Base-by-base conservation (phyloP, 2,329 filamentous ascomycete genomes). In the Lasiodiplodia sp. region DNA sequence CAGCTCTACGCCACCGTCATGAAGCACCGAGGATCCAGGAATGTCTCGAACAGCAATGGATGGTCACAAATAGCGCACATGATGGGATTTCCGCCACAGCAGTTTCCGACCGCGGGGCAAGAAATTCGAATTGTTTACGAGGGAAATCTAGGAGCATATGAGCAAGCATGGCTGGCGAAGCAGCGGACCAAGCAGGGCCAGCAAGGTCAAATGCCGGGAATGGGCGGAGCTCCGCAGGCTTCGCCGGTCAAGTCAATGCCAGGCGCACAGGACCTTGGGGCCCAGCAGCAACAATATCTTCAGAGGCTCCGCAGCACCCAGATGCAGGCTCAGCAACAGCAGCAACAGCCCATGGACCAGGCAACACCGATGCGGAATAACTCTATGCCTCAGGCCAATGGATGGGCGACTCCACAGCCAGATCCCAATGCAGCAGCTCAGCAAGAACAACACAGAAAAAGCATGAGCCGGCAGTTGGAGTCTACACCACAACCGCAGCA, bases 1-100 rank as follows among this genome's bases (percentile, higher is more conserved):
- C 87, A 90, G 70, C 84, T 98, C 3, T 98, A 96, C 78, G 88
- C 91, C 70, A 84, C 88, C 0, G 92, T 97, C 1, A 87, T 90
- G 72, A 94, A 92, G 73, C 85, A 87, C 72, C 92, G 92, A 28
- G 94, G 94, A 5, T 96, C 91, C 68, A 92, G 91, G 73, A 88
- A 86, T 70, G 88, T 96, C 3, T 90, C 88, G 0, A 86, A 87
- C 28, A 84, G 84, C 28, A 92, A 93, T 71, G 85, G 86, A 68
- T 98, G 96, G 96, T 83, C 85, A 1, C 86, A 89, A 62, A 84
- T 97, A 67, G 90, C 92, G 1, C 72, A 88, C 28, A 78, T 79
- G 70, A 73, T 85, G 71, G 77, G 79, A n/a, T 81, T 83, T 52
- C 72, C 76, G 12, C 78, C 77, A 60, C 77, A 78, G 21, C 80